Conservation (phyloP, 169 alveolate species). For the Plasmodium adleri region DNA sequence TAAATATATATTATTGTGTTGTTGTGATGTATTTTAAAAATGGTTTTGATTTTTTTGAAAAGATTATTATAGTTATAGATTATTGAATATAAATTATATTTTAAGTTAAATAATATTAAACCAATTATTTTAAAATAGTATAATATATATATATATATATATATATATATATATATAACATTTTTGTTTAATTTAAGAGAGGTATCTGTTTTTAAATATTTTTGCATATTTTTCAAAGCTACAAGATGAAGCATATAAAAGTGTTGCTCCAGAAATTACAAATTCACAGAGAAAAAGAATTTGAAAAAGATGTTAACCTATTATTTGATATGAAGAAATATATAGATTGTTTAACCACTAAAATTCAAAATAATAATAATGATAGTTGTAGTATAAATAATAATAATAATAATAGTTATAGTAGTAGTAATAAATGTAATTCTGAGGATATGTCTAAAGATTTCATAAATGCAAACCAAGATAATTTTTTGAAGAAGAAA, state of each 20-base stretch:
- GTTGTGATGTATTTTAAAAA: no score
- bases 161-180: not conserved
- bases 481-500: not conserved
- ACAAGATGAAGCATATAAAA: conserved; percentile 60
- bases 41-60: no score
- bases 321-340: conserved; percentile 39
- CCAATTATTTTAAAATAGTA: no score
- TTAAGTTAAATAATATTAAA: no score
- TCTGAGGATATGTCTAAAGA: not conserved
- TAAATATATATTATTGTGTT: no score
- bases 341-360: not conserved
- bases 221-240: not conserved
- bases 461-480: no score
- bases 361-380: not conserved
- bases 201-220: no score
- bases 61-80: no score
- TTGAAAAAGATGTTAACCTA: conserved; percentile 54
- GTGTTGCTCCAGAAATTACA: conserved; percentile 9
- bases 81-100: no score
- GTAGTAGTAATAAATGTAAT: not conserved
- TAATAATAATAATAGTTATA: not conserved
- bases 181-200: not conserved
- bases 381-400: not conserved
- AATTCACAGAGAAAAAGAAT: conserved; percentile 32
- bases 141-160: not conserved